phyloP scores from a whole-genome alignment of 2,329 filamentous ascomycete genomes.

The Pyrenophora graminea region DNA sequence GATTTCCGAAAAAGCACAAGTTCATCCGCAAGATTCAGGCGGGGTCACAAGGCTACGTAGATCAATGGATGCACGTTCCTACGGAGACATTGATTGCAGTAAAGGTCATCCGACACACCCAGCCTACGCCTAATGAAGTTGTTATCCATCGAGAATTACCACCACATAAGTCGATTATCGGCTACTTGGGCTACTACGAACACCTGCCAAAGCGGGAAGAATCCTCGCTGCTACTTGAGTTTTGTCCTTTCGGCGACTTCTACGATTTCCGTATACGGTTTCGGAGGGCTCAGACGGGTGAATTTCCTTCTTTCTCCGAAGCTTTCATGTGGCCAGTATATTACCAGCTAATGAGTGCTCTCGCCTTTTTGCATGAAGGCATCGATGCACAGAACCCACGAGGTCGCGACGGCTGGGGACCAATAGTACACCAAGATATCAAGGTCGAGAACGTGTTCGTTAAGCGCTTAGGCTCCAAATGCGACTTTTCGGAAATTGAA shows the following conservation, averaged over 20 bases:
- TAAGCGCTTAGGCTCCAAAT: slow-evolving; percentile 10
- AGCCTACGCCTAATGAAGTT: slow-evolving; percentile 9
- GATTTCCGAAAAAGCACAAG: not conserved
- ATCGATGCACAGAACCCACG: slow-evolving; percentile 3
- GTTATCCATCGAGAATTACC: slow-evolving; percentile 16
- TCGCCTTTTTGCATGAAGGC: slow-evolving; percentile 30
- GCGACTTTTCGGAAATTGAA: slow-evolving; percentile 37
- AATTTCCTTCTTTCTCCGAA: slow-evolving; percentile 11
- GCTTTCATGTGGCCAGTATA: slow-evolving; percentile 22
- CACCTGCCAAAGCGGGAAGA: not conserved
- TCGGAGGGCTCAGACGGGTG: not conserved
- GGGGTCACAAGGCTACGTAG: slow-evolving; percentile 17
- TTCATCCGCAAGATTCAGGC: slow-evolving; percentile 1
- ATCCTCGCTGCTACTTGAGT: slow-evolving; percentile 19
- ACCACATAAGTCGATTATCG: slow-evolving; percentile 15
- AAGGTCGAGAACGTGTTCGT: slow-evolving; percentile 92
- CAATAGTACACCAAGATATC: slow-evolving; percentile 94
- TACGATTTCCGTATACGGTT: not conserved
- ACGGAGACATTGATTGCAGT: slow-evolving; percentile 14
- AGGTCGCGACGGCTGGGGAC: slow-evolving; percentile 63
- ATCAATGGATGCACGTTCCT: slow-evolving; percentile 12
- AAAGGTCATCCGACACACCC: slow-evolving; percentile 12
- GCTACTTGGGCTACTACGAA: slow-evolving; percentile 8
- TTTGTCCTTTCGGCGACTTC: slow-evolving; percentile 22
- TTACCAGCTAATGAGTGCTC: slow-evolving; percentile 17